Conservation (phyloP, 2,329 filamentous ascomycete genomes). For the Didymosphaeria variabile region DNA sequence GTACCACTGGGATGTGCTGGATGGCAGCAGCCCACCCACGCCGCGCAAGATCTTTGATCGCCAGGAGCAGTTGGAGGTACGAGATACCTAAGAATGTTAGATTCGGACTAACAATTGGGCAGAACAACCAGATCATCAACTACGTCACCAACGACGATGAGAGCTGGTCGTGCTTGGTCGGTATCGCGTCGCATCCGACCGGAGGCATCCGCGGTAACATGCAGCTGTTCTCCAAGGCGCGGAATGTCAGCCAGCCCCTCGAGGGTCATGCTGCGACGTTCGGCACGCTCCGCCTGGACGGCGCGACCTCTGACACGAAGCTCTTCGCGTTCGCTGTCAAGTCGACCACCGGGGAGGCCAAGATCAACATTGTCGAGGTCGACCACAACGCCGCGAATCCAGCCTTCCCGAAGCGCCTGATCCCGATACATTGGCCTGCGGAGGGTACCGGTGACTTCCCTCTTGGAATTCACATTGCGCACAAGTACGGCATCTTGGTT, state of each 20-base stretch:
- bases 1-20: constrained; percentile 98
- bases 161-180: constrained; percentile 98
- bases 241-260: constrained; percentile 96
- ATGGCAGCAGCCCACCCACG: constrained; percentile 78
- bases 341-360: constrained; percentile 81
- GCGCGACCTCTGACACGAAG: constrained; percentile 88
- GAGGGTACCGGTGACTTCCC: constrained; percentile 98
- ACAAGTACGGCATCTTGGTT: constrained; percentile 96
- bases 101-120: constrained; percentile 22
- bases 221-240: constrained; percentile 96
- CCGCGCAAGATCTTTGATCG: constrained; percentile 90
- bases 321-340: constrained; percentile 97
- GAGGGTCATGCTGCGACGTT: constrained; percentile 97
- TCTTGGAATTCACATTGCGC: constrained; percentile 95
- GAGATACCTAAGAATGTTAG: constrained; percentile 44
- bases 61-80: constrained; percentile 85
- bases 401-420: constrained; percentile 90
- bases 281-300: constrained; percentile 86
- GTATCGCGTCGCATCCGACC: constrained; percentile 91
- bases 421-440: constrained; percentile 96
- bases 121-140: constrained; percentile 99
- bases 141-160: constrained; percentile 95
- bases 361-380: constrained; percentile 97
- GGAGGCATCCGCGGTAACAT: constrained; percentile 94
- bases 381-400: constrained; percentile 92